These are phyloP conservation scores for Talaromyces sp. DNA, from an alignment of 2,329 filamentous ascomycete genomes.

Conservation along the genomic window DNA sequence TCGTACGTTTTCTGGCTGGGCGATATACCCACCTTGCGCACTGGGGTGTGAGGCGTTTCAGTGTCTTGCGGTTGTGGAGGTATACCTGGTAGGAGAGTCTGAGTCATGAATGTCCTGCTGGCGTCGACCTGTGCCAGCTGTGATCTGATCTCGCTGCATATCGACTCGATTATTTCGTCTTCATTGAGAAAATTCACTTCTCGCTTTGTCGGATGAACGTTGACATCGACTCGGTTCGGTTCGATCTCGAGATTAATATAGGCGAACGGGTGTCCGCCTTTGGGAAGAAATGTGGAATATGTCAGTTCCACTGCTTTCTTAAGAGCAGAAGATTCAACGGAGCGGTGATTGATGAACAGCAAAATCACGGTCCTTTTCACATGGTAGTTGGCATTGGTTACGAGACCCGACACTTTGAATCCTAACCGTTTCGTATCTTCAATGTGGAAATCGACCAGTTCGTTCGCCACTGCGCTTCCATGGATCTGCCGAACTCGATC, in stretches of 20 bases:
- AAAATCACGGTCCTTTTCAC: constrained; percentile 84
- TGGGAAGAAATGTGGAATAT: constrained; percentile 82
- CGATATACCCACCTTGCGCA: constrained; percentile 17
- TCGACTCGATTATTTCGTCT: constrained; percentile 84
- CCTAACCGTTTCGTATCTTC: constrained; percentile 69
- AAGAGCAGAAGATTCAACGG: constrained; percentile 82
- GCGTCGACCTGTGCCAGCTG: constrained; percentile 84
- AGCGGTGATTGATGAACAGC: constrained; percentile 93
- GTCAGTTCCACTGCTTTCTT: constrained; percentile 89
- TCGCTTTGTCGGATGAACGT: constrained; percentile 93
- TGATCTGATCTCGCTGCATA: constrained; percentile 74
- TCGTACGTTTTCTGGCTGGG: constrained; percentile 61
- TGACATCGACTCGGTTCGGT: constrained; percentile 88
- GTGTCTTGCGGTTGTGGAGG: constrained; percentile 20
- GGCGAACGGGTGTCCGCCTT: constrained; percentile 88
- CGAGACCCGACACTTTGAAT: constrained; percentile 74
- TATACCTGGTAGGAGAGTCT: constrained; percentile 78
- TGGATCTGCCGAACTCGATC: constrained; percentile 91
- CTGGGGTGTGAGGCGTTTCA: not conserved
- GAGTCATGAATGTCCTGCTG: constrained; percentile 89
- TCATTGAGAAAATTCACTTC: constrained; percentile 98
- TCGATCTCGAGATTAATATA: constrained; percentile 93
- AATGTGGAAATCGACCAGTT: constrained; percentile 71
- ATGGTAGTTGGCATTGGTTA: constrained; percentile 91
- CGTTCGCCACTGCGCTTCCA: constrained; percentile 77